Base-by-base conservation (phyloP, 2,329 filamentous ascomycete species). In the Ophiostoma sp. region DNA sequence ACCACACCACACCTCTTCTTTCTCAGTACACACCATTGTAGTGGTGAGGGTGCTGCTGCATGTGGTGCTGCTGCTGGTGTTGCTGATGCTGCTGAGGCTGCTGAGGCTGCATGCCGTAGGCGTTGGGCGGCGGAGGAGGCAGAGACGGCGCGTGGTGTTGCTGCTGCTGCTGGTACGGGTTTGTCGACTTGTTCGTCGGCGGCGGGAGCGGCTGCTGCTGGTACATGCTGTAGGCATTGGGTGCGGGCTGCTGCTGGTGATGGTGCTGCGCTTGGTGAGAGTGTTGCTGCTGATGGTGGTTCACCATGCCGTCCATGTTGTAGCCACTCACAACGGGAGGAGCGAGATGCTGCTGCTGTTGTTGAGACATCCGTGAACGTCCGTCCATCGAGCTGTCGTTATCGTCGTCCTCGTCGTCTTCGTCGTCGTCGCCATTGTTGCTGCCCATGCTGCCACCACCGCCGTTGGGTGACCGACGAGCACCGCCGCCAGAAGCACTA, bases 1-100 rank as follows among this genome's bases (percentile, higher is more conserved):
- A n/a, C 39, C 25, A n/a, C 28, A 3, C 12, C n/a, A n/a, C n/a
- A n/a, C 22, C 15, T 17, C 59, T 55, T 72, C 7, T 7, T 25
- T 55, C 66, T 48, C 6, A 72, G 50, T 69, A 72, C 9, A 72
- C 63, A 7, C 71, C 28, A 9, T 69, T 50, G 36, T 48, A 59
- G 28, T 68, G 57, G 6, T 66, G 72, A 8, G 42, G 52, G n/a
- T 63, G 63, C 6, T 66, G 48, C 17, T 76, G 69, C 73, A 76
- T 66, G 48, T 75, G 71, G 5, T 74, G 74, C 28, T 75, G 74
- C 11, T 74, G 75, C 17, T 74, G 73, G 12, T 75, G 74, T 9
- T 72, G 64, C 19, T 45, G 68, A 5, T 68, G 55, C 1, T 66
- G 72, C 7, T 45, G 63, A 17, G 55, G 64, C 2, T 70, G 48